Evolutionary conservation across 371 early-diverging fungal species (phyloP).

Genomic region (Rhizopus stolonifer): DNA sequence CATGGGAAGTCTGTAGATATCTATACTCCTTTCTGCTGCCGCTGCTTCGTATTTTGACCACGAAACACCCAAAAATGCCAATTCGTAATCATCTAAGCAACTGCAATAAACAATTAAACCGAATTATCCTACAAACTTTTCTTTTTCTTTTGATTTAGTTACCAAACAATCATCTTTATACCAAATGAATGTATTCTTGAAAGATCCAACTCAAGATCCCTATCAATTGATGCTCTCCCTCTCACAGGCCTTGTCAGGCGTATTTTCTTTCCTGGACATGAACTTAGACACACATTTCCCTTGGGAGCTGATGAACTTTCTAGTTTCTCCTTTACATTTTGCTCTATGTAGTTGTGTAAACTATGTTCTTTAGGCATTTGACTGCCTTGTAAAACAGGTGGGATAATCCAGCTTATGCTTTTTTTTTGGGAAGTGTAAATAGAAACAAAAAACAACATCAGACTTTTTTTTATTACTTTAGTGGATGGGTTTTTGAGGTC

Average conservation of each 20-base stretch:
- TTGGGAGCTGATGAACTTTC: slow-evolving; percentile 7
- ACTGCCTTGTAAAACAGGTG: slow-evolving; percentile 38
- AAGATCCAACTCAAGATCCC: slow-evolving; percentile 76
- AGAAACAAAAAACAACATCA: no score
- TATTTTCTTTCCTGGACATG: slow-evolving; percentile 85
- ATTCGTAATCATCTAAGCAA: slow-evolving; percentile 71
- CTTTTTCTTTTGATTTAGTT: slow-evolving; percentile 17
- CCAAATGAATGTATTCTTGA: slow-evolving; percentile 58
- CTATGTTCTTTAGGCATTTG: slow-evolving; percentile 40
- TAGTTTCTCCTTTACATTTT: slow-evolving; percentile 16
- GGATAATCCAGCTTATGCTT: slow-evolving; percentile 61
- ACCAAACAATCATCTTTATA: slow-evolving; percentile 74
- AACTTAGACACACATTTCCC: slow-evolving; percentile 72
- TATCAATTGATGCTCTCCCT: slow-evolving; percentile 72
- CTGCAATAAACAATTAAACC: slow-evolving; percentile 32
- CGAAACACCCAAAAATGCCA: slow-evolving; percentile 70
- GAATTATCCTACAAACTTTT: neutral
- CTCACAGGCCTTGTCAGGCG: slow-evolving; percentile 74
- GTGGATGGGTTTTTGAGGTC: slow-evolving; percentile 58
- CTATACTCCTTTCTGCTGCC: slow-evolving; percentile 56
- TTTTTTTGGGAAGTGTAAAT: neutral
- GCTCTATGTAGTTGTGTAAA: slow-evolving; percentile 43
- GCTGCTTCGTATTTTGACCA: slow-evolving; percentile 62
- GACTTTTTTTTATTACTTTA: slow-evolving; percentile 38
- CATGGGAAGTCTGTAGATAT: slow-evolving; percentile 67